Evolutionary conservation across 1,139 yeast species (phyloP).

Genomic region (Taphrina flavorubra): DNA sequence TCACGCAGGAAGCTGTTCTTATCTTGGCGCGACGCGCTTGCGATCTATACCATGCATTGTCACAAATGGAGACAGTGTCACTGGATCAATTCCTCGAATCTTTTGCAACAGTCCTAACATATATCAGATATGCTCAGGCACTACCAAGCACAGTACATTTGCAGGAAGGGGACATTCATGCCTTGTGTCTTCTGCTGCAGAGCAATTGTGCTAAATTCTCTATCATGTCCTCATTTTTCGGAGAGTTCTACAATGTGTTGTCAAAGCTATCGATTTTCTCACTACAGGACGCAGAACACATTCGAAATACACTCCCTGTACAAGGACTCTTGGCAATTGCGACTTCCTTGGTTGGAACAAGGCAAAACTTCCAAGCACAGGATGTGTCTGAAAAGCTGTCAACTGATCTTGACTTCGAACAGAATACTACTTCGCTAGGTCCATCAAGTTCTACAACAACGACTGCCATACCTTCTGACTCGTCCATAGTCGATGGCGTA

Average conservation of each 20-base stretch:
- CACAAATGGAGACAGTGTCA: background rate
- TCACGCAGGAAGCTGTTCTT: background rate
- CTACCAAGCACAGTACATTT: background rate
- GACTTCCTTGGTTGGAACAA: background rate
- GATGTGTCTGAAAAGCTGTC: background rate
- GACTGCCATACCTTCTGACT: background rate
- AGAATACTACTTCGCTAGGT: too few relatives aligned
- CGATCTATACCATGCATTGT: background rate
- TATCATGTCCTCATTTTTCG: background rate
- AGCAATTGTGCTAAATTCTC: background rate
- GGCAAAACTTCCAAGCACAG: background rate
- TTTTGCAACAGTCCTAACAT: background rate
- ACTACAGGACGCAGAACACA: background rate
- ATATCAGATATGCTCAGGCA: background rate
- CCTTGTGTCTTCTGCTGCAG: slow-evolving; percentile 3
- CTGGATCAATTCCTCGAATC: background rate
- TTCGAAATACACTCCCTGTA: background rate
- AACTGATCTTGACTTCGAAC: background rate
- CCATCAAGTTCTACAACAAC: too few relatives aligned
- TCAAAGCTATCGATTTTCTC: background rate
- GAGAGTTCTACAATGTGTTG: background rate
- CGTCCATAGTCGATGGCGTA: background rate
- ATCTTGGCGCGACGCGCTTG: background rate
- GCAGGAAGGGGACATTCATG: background rate
- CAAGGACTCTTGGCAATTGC: background rate